phyloP scores from a whole-genome alignment of 2,329 filamentous ascomycete genomes.

The Aspergillus pseudoviridinutans region DNA sequence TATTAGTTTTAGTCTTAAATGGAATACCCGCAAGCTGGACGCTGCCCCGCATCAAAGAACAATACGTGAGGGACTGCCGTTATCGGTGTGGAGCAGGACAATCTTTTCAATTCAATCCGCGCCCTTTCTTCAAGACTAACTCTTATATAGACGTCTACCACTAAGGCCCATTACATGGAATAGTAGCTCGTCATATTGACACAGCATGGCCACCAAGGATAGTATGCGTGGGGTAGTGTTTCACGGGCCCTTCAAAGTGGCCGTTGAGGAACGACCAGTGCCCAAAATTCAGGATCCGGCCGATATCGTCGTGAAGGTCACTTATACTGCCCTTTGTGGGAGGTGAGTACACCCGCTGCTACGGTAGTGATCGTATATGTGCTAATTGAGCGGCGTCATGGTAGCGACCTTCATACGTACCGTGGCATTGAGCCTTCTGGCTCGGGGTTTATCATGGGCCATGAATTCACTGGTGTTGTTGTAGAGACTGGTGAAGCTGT shows the following conservation, averaged over 20 bases:
- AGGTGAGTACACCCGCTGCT: slow-evolving; percentile 55
- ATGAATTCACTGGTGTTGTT: slow-evolving; percentile 80
- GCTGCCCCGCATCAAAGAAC: not conserved
- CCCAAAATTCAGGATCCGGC: slow-evolving; percentile 66
- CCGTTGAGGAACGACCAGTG: slow-evolving; percentile 73
- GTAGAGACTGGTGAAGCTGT: slow-evolving; percentile 65
- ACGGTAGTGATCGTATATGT: not conserved
- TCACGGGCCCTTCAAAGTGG: slow-evolving; percentile 70
- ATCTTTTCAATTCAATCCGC: not conserved
- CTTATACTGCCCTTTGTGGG: slow-evolving; percentile 80
- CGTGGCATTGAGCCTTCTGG: slow-evolving; percentile 71
- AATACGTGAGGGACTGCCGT: not conserved
- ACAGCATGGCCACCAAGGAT: slow-evolving; percentile 29
- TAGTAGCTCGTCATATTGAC: not conserved
- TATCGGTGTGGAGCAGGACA: not conserved
- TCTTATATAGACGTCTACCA: not conserved
- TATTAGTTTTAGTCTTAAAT: not conserved
- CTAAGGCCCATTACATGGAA: not conserved
- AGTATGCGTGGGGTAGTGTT: slow-evolving; percentile 90
- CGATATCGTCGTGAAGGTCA: slow-evolving; percentile 80
- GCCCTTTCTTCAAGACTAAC: not conserved
- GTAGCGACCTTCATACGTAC: slow-evolving; percentile 78
- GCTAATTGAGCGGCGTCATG: not conserved
- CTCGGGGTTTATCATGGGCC: slow-evolving; percentile 64
- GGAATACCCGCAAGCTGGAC: not conserved